Conservation (phyloP, 768 basidiomycete genomes). For the Pisolithus sp. region DNA sequence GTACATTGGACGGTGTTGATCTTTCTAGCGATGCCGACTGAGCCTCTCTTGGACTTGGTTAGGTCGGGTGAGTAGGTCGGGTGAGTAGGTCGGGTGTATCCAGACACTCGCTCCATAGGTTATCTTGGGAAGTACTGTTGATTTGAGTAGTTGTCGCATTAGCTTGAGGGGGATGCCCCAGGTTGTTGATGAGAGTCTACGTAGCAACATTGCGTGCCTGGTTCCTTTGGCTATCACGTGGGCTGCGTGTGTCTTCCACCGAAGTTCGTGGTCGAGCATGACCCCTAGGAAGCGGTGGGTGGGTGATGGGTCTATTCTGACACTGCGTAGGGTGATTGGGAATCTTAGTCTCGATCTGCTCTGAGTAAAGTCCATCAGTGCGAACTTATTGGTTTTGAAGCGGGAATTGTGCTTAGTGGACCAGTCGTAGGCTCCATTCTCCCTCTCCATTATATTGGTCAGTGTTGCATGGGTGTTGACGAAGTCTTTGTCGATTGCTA, state of each 20-base stretch:
- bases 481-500: background rate
- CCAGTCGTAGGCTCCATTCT: background rate
- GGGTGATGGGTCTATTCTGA: background rate
- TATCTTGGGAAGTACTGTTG: background rate
- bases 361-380: background rate
- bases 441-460: background rate
- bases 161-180: too few species aligned
- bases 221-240: background rate
- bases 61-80: background rate
- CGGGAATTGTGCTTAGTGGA: background rate
- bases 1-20: background rate
- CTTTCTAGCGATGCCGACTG: background rate
- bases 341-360: background rate
- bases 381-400: background rate
- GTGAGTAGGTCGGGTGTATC: slow-evolving; percentile 1
- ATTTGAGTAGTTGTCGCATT: too few species aligned
- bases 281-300: slow-evolving; percentile 1
- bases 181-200: background rate
- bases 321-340: background rate
- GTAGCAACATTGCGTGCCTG: background rate
- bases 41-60: background rate
- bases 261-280: slow-evolving; percentile 1
- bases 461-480: too few species aligned
- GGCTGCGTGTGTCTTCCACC: background rate
- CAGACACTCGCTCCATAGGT: background rate